phyloP scores from a whole-genome alignment of 2,329 filamentous ascomycete species.

The Trichoderma lentiforme region DNA sequence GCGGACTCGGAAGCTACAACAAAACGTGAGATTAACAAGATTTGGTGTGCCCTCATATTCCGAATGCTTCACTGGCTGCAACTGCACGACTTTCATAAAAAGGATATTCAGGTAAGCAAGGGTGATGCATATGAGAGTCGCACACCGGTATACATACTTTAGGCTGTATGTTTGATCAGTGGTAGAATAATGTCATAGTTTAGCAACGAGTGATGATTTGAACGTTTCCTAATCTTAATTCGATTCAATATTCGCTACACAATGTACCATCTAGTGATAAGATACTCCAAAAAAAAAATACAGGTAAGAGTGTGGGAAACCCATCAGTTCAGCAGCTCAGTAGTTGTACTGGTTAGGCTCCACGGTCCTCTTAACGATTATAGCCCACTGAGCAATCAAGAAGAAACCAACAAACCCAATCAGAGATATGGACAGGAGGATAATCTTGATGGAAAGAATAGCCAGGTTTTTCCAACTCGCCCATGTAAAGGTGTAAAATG shows the following conservation, averaged over 20 bases:
- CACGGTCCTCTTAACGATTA: background rate
- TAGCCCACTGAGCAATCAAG: background rate
- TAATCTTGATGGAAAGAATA: conserved; percentile 71
- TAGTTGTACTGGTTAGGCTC: background rate
- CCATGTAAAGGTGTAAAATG: conserved; percentile 74
- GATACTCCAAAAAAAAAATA: background rate
- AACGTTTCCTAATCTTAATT: background rate
- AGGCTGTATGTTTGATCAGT: background rate
- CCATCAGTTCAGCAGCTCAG: background rate
- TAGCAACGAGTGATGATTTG: background rate
- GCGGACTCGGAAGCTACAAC: background rate
- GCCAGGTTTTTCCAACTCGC: conserved; percentile 56
- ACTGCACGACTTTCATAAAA: background rate
- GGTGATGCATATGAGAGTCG: background rate
- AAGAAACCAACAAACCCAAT: conserved; percentile 21
- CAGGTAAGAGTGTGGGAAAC: background rate
- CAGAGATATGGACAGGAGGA: conserved; percentile 50
- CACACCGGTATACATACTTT: background rate
- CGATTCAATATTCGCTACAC: background rate
- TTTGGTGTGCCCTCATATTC: background rate
- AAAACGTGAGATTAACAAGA: background rate
- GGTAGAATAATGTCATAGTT: background rate
- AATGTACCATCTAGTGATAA: background rate
- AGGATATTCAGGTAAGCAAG: background rate
- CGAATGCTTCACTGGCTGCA: background rate